Base-by-base conservation (phyloP, 1,139 yeast species). In the Kodamaea derodonti region DNA sequence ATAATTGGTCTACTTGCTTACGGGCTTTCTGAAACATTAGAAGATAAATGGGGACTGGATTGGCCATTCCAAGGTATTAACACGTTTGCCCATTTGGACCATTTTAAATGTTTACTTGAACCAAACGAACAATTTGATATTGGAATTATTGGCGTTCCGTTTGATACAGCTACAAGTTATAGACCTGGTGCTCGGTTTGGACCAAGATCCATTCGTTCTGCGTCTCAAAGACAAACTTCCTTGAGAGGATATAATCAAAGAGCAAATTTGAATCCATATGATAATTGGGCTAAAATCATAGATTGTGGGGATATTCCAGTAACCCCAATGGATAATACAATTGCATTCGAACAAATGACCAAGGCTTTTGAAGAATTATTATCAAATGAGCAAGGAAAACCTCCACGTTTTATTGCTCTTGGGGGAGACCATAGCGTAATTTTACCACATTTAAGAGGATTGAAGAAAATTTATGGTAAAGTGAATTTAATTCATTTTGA, bases 231-330 rank as follows among this genome's bases (percentile, higher is more conserved):
- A 49, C 92, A 83, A 52, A 75, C 75, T 4, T 56, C 78, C 1
- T 56, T 76, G 35, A 64, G 90, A 40, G 88, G 87, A 1, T 84
- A 75, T 60, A 84, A 83, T 49, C 74, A 73, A 41, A 61, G 88
- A 30, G 87, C 88, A 3, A 62, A 65, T 31, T 60, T 72, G 41
- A 81, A 82, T 45, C 88, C 88, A 1, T 84, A 80, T 52, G 55
- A 59, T 23, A 60, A 72, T 33, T 81, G 90, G 87, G 88, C 90
- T 15, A 69, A 60, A 32, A 60, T 84, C 13, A 46, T 82, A 17
- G 94, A 84, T 57, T 84, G 94, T 60, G 87, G 86, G n/a, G 94
- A 84, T 56, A 75, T 84, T 33, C 90, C 92, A 1, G 78, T 82
- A 13, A 70, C 87, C 1, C 92, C 92, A 12, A 78, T 83, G 80